Base-by-base conservation (phyloP, 2,329 filamentous ascomycete species). In the Ophiostoma perfectum region DNA sequence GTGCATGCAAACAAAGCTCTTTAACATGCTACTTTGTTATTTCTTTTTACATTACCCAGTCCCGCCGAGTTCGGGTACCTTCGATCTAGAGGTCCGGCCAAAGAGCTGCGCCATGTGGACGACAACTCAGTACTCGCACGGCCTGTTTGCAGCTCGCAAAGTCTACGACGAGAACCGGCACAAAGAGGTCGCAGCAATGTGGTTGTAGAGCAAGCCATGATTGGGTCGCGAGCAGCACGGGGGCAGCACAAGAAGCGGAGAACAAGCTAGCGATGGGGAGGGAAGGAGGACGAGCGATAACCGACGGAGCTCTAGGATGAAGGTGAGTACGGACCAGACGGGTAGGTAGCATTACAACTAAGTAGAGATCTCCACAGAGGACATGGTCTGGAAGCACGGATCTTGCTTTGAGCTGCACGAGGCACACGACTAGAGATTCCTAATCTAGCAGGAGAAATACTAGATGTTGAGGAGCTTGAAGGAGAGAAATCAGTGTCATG, bases 321-420 rank as follows among this genome's bases (percentile, higher is more conserved):
- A 55, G 27, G n/a, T 55, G 49, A 55, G 47, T 6, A 49, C 49
- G 49, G 49, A 27, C 49, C 49, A 55, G 49, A 55, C n/a, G 49
- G 49, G 49, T 27, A 55, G 49, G 49, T 55, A 27, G n/a, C 49
- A 27, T 55, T 27, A 55, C n/a, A 16, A 27, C 49, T 27, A 52
- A 27, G 49, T 52, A 27, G 49, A 52, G n/a, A 27, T 52, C n/a
- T 27, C 49, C 49, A 27, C 45, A 16, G 12, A 49, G 45, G 12
- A 49, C 45, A 49, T 14, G 45, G 45, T n/a, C 45, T 49, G 11
- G 7, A 49, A 27, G 49, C 49, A 18, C 27, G 16, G 18, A 27
- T 8, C 27, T 52, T 52, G 49, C 49, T 7, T 27, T 27, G 27
- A 52, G 12, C 49, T 52, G 49, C 49, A 52, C 49, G 49, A 52